phyloP scores from a whole-genome alignment of 164 flowering plant species.

The Vitis amurensis region DNA sequence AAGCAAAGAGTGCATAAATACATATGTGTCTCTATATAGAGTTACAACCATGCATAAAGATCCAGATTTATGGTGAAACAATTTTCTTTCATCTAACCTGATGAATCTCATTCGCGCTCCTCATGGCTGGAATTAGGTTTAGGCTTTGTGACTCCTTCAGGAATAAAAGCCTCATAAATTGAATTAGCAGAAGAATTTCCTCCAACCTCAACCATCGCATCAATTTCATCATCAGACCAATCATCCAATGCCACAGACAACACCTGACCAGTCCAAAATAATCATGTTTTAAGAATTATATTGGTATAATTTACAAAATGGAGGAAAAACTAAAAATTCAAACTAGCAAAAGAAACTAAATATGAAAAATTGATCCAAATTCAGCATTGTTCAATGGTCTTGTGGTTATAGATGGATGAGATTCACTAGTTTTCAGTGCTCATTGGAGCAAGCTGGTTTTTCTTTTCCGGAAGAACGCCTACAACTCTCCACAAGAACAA shows the following conservation, averaged over 20 bases:
- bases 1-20: neutral
- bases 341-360: too few species aligned
- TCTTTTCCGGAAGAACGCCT: too few species aligned
- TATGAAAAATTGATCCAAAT: too few species aligned
- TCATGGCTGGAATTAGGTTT: slow-evolving; percentile 71
- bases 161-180: slow-evolving; percentile 90
- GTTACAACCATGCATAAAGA: neutral
- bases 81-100: slow-evolving; percentile 45
- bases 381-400: too few species aligned
- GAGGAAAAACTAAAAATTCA: neutral
- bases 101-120: slow-evolving; percentile 70
- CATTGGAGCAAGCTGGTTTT: too few species aligned
- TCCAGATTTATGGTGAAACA: neutral
- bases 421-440: too few species aligned
- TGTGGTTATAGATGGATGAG: too few species aligned
- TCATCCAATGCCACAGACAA: slow-evolving; percentile 96
- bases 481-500: too few species aligned
- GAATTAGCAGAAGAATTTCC: slow-evolving; percentile 92
- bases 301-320: neutral
- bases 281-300: neutral
- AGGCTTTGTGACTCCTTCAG: slow-evolving; percentile 75
- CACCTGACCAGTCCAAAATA: slow-evolving; percentile 49
- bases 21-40: neutral
- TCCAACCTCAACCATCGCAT: slow-evolving; percentile 93
- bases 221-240: slow-evolving; percentile 91